Conservation (phyloP, 768 basidiomycete species). For the Lactarius pseudohatsudake region DNA sequence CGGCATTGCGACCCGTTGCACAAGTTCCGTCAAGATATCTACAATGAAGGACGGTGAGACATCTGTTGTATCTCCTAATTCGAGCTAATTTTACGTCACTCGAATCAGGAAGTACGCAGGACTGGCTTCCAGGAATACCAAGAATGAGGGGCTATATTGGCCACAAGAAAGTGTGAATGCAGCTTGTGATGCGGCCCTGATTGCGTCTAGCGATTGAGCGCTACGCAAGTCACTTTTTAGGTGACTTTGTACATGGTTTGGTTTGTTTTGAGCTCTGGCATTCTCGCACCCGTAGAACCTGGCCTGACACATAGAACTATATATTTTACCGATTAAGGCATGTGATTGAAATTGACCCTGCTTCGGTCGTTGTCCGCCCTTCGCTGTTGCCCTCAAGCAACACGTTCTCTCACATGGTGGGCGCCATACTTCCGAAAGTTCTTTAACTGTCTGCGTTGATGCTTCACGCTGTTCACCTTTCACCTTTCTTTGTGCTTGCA, state of each 20-base stretch:
- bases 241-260: background rate
- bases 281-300: background rate
- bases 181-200: slow-evolving; percentile 8
- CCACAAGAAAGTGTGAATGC: slow-evolving; percentile 14
- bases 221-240: background rate
- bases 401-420: too few species aligned
- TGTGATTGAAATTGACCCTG: too few species aligned
- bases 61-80: background rate
- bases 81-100: background rate
- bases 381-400: too few species aligned
- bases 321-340: too few species aligned
- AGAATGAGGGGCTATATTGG: slow-evolving; percentile 4
- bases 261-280: too few species aligned
- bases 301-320: too few species aligned
- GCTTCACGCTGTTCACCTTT: too few species aligned
- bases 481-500: too few species aligned
- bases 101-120: slow-evolving; percentile 18
- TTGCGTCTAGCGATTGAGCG: slow-evolving; percentile 1
- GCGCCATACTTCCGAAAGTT: too few species aligned
- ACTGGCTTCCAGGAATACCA: background rate
- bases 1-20: slow-evolving; percentile 16
- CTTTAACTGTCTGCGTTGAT: too few species aligned
- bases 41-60: slow-evolving; percentile 16
- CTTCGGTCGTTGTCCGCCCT: too few species aligned
- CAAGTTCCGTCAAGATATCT: slow-evolving; percentile 6